Evolutionary conservation across 352 stramenopile species (phyloP).

Genomic region (Blastocystis sp.): DNA sequence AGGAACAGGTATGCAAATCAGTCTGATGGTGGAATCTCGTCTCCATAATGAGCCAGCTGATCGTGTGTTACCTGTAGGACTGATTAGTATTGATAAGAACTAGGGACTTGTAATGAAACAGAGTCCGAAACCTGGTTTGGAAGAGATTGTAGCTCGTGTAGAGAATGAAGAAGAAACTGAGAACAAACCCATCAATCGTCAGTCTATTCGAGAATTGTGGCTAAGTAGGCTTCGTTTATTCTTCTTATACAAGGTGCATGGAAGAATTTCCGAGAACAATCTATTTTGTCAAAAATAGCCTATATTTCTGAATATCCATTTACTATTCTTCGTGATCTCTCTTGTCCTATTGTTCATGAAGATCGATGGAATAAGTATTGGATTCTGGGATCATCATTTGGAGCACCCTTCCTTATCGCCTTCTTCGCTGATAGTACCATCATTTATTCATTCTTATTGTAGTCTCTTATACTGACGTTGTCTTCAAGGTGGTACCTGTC

Average conservation of each 20-base stretch:
- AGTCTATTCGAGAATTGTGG: neutral
- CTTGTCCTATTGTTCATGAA: conserved; percentile 74
- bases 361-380: conserved; percentile 69
- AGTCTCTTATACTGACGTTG: conserved; percentile 13
- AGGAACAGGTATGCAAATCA: conserved; percentile 59
- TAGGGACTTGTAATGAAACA: conserved; percentile 40
- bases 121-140: conserved; percentile 11
- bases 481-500: neutral
- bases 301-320: conserved; percentile 72
- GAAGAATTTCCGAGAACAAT: neutral
- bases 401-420: conserved; percentile 42
- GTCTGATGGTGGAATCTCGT: conserved; percentile 32
- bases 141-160: neutral
- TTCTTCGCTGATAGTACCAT: neutral
- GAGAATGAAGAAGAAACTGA: neutral
- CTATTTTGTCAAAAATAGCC: neutral
- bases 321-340: conserved; percentile 68
- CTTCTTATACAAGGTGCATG: neutral
- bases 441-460: neutral
- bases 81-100: neutral
- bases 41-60: neutral
- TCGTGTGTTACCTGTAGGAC: neutral
- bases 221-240: neutral
- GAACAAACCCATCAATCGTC: neutral
- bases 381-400: conserved; percentile 34